Conservation (phyloP, 371 early-diverging fungal genomes). For the Sporodiniella umbellata region DNA sequence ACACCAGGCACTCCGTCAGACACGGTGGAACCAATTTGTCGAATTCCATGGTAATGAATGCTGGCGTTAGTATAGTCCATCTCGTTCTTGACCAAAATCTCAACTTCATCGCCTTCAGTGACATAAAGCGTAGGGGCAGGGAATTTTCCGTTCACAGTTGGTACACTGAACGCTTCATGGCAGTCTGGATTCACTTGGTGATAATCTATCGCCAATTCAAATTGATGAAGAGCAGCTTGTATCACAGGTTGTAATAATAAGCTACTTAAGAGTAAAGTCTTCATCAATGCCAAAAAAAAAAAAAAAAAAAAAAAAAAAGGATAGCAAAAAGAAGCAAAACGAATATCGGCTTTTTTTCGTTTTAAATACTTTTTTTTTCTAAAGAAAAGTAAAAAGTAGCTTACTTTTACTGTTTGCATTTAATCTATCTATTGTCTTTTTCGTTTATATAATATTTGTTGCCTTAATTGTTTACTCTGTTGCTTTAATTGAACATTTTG, state of each 20-base stretch:
- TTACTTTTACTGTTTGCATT: no score
- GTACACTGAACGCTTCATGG: constrained; percentile 2
- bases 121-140: constrained; percentile 47
- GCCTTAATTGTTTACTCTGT: no score
- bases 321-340: neutral
- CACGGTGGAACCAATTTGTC: constrained; percentile 31
- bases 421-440: no score
- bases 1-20: constrained; percentile 45
- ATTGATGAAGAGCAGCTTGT: constrained; percentile 8
- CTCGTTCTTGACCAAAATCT: constrained; percentile 39
- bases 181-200: constrained; percentile 34
- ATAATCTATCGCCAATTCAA: constrained; percentile 11
- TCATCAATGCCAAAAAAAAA: no score
- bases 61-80: constrained; percentile 5
- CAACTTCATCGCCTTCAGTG: constrained; percentile 35
- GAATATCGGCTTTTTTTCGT: no score
- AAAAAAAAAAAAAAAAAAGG: neutral
- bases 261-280: no score
- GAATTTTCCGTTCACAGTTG: constrained; percentile 45
- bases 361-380: no score
- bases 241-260: neutral
- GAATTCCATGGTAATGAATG: constrained; percentile 46
- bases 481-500: no score
- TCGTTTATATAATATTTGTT: no score
- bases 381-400: no score